Evolutionary conservation across 179 eudicot genomes (phyloP).

Genomic region (Silene vulgaris): DNA sequence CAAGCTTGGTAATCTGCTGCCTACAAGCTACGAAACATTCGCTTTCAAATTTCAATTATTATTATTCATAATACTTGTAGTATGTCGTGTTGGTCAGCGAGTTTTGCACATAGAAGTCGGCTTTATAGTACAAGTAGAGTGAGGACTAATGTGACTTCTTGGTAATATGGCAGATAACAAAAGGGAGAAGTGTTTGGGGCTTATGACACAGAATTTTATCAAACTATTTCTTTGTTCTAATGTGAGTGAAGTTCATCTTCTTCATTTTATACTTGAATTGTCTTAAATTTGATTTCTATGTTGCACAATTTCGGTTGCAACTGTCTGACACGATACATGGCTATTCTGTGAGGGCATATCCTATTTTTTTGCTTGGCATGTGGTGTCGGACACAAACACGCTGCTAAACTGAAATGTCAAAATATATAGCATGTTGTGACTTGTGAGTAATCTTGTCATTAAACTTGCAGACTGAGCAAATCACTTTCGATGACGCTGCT

Average conservation of each 20-base stretch:
- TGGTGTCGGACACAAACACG: no score
- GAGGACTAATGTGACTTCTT: not conserved
- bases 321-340: no score
- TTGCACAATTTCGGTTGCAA: no score
- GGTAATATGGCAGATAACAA: constrained; percentile 54
- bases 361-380: no score
- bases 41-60: not conserved
- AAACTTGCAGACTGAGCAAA: constrained; percentile 48
- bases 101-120: not conserved
- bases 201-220: constrained; percentile 81
- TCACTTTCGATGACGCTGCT: constrained; percentile 90
- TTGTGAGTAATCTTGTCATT: no score
- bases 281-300: not conserved
- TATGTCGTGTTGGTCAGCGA: not conserved
- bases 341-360: no score
- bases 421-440: no score
- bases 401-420: no score
- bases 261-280: not conserved
- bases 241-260: constrained; percentile 38
- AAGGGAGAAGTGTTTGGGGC: constrained; percentile 84
- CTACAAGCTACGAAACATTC: not conserved
- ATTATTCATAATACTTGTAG: no score
- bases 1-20: constrained; percentile 47
- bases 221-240: constrained; percentile 80
- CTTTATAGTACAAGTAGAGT: not conserved